Conservation (phyloP, 495 filamentous ascomycete species). For the Platismatia glauca region DNA sequence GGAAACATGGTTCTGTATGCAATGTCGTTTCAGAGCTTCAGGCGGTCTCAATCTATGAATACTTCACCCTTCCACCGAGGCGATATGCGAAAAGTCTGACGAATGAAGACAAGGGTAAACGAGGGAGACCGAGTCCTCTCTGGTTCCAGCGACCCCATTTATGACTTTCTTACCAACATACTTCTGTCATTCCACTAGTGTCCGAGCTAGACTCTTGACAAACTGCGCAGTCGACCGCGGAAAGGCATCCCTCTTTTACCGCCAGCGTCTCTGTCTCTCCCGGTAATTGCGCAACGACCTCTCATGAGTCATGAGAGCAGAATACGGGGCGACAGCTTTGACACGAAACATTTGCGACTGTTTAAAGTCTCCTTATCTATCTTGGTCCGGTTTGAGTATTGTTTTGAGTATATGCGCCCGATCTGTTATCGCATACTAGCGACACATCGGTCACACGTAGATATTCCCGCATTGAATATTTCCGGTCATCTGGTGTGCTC, state of each 20-base stretch:
- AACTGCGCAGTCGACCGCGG: not conserved
- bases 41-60: not conserved
- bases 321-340: not conserved
- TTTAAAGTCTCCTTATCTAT: not conserved
- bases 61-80: not conserved
- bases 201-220: not conserved
- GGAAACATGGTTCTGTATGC: no score
- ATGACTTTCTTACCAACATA: not conserved
- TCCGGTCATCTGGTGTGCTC: not conserved
- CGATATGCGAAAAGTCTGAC: not conserved
- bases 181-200: not conserved
- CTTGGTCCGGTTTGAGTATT: not conserved
- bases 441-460: not conserved
- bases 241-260: not conserved
- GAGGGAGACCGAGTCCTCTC: not conserved
- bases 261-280: not conserved
- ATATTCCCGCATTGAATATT: not conserved
- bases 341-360: not conserved
- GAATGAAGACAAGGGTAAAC: not conserved
- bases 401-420: slow-evolving; percentile 1
- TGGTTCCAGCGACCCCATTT: not conserved
- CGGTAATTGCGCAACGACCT: not conserved
- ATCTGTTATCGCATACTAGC: not conserved
- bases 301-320: not conserved
- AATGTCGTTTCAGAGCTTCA: not conserved